These are phyloP conservation scores for Dillenia suffruticosa DNA, from an alignment of 164 flowering plant species.

Conservation along the genomic window DNA sequence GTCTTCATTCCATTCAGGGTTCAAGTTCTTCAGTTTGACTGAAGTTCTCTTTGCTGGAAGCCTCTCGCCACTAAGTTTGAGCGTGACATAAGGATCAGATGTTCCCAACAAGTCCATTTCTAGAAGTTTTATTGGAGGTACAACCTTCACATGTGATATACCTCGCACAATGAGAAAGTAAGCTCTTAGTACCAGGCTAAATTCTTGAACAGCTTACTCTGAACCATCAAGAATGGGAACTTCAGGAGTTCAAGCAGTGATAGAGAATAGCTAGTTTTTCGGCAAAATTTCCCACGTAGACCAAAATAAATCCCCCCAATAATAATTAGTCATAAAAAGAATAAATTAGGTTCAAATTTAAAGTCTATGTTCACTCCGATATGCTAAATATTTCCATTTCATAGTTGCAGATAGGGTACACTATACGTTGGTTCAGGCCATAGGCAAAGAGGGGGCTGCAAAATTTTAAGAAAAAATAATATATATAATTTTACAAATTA, in stretches of 20 bases:
- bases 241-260: constrained; percentile 68
- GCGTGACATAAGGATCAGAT: constrained; percentile 77
- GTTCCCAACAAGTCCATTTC: constrained; percentile 66
- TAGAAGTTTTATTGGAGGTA: constrained; percentile 46
- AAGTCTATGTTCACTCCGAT: not conserved
- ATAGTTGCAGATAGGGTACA: not conserved
- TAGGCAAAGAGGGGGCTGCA: not conserved
- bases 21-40: constrained; percentile 51
- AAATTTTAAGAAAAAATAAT: no score
- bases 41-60: constrained; percentile 57
- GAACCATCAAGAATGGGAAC: constrained; percentile 75
- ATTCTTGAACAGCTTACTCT: constrained; percentile 37
- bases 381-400: no score
- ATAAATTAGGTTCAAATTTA: not conserved
- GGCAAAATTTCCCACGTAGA: constrained; percentile 56
- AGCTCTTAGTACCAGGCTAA: not conserved
- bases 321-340: not conserved
- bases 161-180: constrained; percentile 19
- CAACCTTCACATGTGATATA: constrained; percentile 60
- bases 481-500: no score
- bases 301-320: not conserved
- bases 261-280: constrained; percentile 66
- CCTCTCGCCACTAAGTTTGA: constrained; percentile 54
- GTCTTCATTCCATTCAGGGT: constrained; percentile 74
- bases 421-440: not conserved